phyloP scores from a whole-genome alignment of 2,329 filamentous ascomycete species.

The Calcarisporium arbuscula region DNA sequence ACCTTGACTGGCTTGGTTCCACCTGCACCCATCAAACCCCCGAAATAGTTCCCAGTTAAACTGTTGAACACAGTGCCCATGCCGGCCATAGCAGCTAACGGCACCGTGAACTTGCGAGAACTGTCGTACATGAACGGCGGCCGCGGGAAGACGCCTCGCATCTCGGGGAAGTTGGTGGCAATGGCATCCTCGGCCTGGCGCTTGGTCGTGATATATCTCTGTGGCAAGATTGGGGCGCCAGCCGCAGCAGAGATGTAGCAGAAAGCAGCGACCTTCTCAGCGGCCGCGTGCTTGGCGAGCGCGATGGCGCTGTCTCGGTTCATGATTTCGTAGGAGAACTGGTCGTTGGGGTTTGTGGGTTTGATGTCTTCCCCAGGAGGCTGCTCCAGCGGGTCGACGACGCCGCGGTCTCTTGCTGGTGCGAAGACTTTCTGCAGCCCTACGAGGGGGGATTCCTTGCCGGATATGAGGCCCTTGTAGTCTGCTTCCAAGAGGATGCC shows the following conservation, averaged over 20 bases:
- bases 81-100: constrained; percentile 72
- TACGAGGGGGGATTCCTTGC: constrained; percentile 72
- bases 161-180: constrained; percentile 60
- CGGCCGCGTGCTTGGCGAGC: constrained; percentile 69
- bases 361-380: constrained; percentile 53
- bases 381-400: constrained; percentile 62
- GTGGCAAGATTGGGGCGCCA: constrained; percentile 77
- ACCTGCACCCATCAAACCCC: constrained; percentile 71
- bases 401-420: constrained; percentile 53
- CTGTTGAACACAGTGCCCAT: constrained; percentile 71
- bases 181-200: constrained; percentile 80
- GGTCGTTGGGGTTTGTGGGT: constrained; percentile 60
- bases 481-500: constrained; percentile 95
- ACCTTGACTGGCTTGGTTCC: constrained; percentile 83
- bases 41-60: constrained; percentile 68
- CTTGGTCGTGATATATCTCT: constrained; percentile 85
- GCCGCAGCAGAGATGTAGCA: constrained; percentile 84
- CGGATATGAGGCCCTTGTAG: constrained; percentile 88
- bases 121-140: constrained; percentile 86
- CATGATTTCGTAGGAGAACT: constrained; percentile 95
- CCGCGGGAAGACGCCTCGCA: constrained; percentile 77
- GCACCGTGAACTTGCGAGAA: constrained; percentile 74
- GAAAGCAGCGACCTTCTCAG: constrained; percentile 61
- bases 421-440: constrained; percentile 77
- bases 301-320: constrained; percentile 85